Conservation (phyloP, 2,329 filamentous ascomycete species). For the Neopestalotiopsis sp. region DNA sequence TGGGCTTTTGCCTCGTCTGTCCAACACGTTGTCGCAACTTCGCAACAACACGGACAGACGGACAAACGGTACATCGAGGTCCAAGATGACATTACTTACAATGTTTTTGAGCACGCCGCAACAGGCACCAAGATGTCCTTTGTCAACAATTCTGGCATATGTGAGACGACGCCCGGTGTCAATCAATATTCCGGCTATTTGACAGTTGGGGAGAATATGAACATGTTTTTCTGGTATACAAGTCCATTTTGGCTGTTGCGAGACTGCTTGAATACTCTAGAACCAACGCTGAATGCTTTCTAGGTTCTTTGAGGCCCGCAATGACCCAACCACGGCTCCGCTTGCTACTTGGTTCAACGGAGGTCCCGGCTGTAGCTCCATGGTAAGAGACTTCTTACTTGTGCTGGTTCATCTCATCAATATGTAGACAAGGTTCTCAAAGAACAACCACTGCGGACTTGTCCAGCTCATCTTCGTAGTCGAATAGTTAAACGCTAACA, state of each 20-base stretch:
- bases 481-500: too few species aligned
- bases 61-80: slow-evolving; percentile 20
- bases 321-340: slow-evolving; percentile 56
- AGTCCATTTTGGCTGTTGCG: neutral
- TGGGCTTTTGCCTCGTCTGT: slow-evolving; percentile 2
- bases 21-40: neutral
- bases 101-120: slow-evolving; percentile 50
- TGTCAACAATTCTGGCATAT: slow-evolving; percentile 54
- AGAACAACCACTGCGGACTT: too few species aligned
- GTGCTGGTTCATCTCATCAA: too few species aligned
- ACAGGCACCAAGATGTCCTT: slow-evolving; percentile 48
- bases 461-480: too few species aligned
- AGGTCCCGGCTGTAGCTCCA: slow-evolving; percentile 62
- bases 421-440: too few species aligned
- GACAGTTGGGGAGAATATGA: slow-evolving; percentile 39
- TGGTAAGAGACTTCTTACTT: slow-evolving; percentile 33
- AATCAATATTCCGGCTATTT: slow-evolving; percentile 55
- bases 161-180: slow-evolving; percentile 52
- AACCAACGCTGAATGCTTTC: slow-evolving; percentile 16
- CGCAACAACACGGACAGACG: neutral
- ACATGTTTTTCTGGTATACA: slow-evolving; percentile 26
- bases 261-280: too few species aligned
- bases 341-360: slow-evolving; percentile 67
- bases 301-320: slow-evolving; percentile 55
- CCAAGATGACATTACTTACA: slow-evolving; percentile 31